Base-by-base conservation (phyloP, 495 filamentous ascomycete genomes). In the Aspergillus kassunensis region DNA sequence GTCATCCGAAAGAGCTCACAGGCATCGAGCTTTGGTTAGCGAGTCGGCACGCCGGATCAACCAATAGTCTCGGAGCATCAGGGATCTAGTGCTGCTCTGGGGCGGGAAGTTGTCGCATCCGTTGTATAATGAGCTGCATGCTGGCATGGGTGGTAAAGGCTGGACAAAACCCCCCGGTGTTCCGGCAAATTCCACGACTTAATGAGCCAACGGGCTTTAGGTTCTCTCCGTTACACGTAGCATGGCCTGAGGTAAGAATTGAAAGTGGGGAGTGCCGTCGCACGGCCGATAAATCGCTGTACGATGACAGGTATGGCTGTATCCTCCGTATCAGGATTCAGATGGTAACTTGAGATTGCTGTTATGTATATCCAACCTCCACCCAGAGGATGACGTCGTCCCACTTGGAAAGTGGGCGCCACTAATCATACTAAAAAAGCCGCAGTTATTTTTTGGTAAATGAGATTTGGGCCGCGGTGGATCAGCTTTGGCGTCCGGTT, bases 381-480 rank as follows among this genome's bases (percentile, higher is more conserved):
- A 13, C 29, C 30, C 11, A 20, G n/a, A 49, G 29, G n/a, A 49
- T 49, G 44, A 35, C 52, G 37, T 49, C 24, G 29, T 16, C 18
- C 44, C 30, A 36, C 19, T 18, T 19, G 15, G 15, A 13, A 34
- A 12, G 37, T 39, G 19, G 4, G 27, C 34, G 25, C 43, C 35
- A 42, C 43, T 36, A 48, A 54, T 29, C 25, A 56, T 35, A 10
- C 42, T n/a, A 36, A 27, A 8, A 11, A 37, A 30, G 15, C 34
- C 49, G 11, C n/a, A 20, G 8, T 43, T 42, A 47, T 47, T 51
- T 42, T 31, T 27, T 49, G 19, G 36, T 44, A 39, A 39, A 39
- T 44, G 37, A 39, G 42, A 52, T 21, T 53, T 20, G 43, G 29
- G 25, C n/a, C n/a, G n/a, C n/a, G 24, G 23, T 23, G 43, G 54